Base-by-base conservation (phyloP, 2,329 filamentous ascomycete species). In the Curvularia spicifera region DNA sequence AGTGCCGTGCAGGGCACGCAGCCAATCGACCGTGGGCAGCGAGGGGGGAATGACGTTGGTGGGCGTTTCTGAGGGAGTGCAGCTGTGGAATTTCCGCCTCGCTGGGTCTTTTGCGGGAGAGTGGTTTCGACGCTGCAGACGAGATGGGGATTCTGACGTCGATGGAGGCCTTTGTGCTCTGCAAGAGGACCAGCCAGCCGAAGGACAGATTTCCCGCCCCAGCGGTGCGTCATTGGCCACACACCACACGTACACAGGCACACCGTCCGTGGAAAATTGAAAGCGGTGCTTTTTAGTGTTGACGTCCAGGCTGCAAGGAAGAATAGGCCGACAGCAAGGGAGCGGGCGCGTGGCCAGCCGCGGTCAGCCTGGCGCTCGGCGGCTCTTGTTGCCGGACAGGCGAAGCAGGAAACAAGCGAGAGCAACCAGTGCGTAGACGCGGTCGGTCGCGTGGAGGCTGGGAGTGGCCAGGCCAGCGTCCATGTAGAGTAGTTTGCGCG, bases 1-100 rank as follows among this genome's bases (percentile, higher is more conserved):
- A 48, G 31, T 31, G 50, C 37, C 31, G 28, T 54, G 55, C 55
- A 57, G 44, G 40, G 37, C 24, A 12, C 3, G n/a, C 33, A 42
- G 54, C n/a, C 37, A 56, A 64, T 64, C 61, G 24, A 48, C 48
- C 9, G 61, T 45, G 31, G 3, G 56, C 47, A 31, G 15, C 48
- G 57, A 28, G 29, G 59, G 29, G 31, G 47, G 33, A 53, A 69
- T 69, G 66, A 69, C 66, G 66, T 58, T 40, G 6, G 18, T 29
- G 37, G 59, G 59, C 56, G 54, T 59, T 61, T 56, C 61, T 54
- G 53, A 59, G 45, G 33, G 45, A 50, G 24, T 55, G 50, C 29
- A 37, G 33, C 39, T 42, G 29, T 50, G 45, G 39, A 54, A 49
- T 50, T 61, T 63, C 56, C 61, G 56, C 56, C 39, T 56, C 48